Conservation (phyloP, 2,329 filamentous ascomycete species). For the Trichoderma aggressivum region DNA sequence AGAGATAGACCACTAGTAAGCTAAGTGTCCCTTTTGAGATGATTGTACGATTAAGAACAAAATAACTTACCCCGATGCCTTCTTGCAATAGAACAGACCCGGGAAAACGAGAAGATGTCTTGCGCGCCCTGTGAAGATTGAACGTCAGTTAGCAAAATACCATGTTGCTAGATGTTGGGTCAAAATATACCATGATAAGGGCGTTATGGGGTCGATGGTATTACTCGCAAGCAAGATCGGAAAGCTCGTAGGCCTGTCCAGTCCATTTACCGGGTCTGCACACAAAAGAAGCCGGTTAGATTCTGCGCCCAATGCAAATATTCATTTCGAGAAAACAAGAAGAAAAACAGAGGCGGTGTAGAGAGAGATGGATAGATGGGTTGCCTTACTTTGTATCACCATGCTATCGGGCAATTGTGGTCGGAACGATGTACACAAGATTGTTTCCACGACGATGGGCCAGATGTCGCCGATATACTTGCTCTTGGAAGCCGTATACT, state of each 20-base stretch:
- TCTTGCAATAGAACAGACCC: not conserved
- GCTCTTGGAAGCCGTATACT: not conserved
- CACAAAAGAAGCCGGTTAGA: not conserved
- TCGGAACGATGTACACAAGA: not conserved
- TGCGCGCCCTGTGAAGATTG: not conserved
- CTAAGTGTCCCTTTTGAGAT: not conserved
- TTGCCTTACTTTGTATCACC: not conserved
- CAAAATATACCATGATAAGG: not conserved
- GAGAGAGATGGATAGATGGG: not conserved
- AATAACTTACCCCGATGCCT: not conserved
- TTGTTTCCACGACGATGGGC: not conserved
- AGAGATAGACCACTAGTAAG: not conserved
- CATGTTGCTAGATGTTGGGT: not conserved
- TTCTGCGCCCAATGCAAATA: not conserved
- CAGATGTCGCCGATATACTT: not conserved
- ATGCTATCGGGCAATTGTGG: not conserved
- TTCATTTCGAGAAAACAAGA: not conserved
- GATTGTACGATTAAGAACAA: not conserved
- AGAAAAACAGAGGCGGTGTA: not conserved
- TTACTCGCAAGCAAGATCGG: not conserved
- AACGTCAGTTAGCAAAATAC: not conserved
- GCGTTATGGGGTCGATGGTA: constrained; percentile 4
- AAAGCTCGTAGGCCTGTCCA: not conserved
- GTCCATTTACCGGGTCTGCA: not conserved
- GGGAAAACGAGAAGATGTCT: not conserved